Conservation (phyloP, 306 rosid genomes). For the Crotalaria pallida region DNA sequence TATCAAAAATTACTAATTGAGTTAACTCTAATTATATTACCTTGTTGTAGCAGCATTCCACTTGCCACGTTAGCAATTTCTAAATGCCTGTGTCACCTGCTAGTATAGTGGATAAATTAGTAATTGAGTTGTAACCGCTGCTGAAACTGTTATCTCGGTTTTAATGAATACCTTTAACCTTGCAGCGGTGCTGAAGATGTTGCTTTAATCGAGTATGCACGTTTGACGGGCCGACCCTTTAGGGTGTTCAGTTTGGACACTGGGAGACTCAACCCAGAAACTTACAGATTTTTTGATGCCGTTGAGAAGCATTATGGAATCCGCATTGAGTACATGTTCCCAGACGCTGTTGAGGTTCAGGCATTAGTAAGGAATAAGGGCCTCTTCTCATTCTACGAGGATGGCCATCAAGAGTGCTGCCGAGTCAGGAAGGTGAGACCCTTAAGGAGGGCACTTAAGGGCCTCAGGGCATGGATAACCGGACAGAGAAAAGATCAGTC, state of each 20-base stretch:
- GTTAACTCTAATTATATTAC: too few species aligned
- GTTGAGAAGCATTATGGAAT: conserved; percentile 78
- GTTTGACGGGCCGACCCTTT: conserved; percentile 72
- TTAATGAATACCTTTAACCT: background rate
- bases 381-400: conserved; percentile 79
- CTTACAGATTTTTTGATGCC: conserved; percentile 54
- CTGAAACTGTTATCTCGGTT: background rate
- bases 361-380: conserved; percentile 75
- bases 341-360: conserved; percentile 91
- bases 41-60: background rate
- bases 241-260: conserved; percentile 89
- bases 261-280: conserved; percentile 78
- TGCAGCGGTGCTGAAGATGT: conserved; percentile 95
- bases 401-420: conserved; percentile 92
- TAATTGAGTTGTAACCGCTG: background rate
- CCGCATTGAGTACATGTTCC: conserved; percentile 79
- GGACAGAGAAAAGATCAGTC: conserved; percentile 96
- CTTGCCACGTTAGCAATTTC: background rate
- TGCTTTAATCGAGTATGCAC: conserved; percentile 85
- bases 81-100: background rate
- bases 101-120: background rate
- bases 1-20: too few species aligned
- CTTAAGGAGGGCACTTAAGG: conserved; percentile 81
- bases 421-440: conserved; percentile 90
- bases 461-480: conserved; percentile 84